Base-by-base conservation (phyloP, 148 eudicot genomes). In the Nepenthes gracilis region DNA sequence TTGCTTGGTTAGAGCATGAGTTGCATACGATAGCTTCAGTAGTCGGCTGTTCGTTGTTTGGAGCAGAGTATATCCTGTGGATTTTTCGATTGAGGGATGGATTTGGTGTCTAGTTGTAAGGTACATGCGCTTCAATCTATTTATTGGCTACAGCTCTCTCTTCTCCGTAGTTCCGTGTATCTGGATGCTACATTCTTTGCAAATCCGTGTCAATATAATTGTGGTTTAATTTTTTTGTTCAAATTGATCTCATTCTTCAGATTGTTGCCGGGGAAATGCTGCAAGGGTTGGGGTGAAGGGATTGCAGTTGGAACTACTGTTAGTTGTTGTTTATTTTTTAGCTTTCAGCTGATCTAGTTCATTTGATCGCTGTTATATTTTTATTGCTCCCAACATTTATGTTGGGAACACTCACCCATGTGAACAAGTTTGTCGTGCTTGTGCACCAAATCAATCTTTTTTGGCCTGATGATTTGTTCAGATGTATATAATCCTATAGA, bases 91-190 rank as follows among this genome's bases (percentile, higher is more conserved):
- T 47, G 38, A 9, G 12, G 23, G 34, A 83, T 84, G 95, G 95
- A 84, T 87, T 77, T 87, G 78, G 85, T 75, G 55, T 63, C 95
- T 45, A 76, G 77, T 67, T 84, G 90, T 77, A 87, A 84, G 95
- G 95, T 87, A 82, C 37, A 12, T 48, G 15, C 14, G 12, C 43
- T 65, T 52, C 52, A 54, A 6, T 47, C 34, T 15, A 6, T 32
- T 10, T 14, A 0, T 49, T 23, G 23, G 23, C 23, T 23, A 0
- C 23, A 23, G 23, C 23, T 23, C 23, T 23, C 23, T 23, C 23
- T 36, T 47, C 55, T 45, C 47, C 43, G 50, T 45, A 15, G 61
- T 3, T 40, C 38, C 43, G 49, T n/a, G 13, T 2, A 43, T 58
- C 48, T 58, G 11, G 8, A 32, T 23, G 23, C 23, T 23, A 23